Evolutionary conservation across 163 green algal genomes (phyloP).

Genomic region (Chloromonas sp.): DNA sequence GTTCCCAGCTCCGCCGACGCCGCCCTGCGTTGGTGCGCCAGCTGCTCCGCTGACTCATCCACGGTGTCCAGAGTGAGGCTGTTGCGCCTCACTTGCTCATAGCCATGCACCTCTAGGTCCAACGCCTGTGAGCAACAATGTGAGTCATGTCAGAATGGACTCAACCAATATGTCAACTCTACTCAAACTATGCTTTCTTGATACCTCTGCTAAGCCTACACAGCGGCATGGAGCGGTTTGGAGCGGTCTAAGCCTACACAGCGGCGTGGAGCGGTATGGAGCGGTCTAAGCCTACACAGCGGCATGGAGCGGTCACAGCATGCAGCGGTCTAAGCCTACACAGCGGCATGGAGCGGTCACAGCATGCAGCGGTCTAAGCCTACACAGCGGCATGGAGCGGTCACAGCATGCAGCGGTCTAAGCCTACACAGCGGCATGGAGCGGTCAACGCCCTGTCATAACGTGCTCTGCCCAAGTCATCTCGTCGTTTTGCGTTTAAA

Average conservation of each 20-base stretch:
- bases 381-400: background rate
- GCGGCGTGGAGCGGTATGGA: background rate
- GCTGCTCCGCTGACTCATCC: background rate
- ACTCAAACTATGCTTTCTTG: background rate
- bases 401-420: background rate
- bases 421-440: background rate
- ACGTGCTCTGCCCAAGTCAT: background rate
- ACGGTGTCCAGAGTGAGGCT: background rate
- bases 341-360: background rate
- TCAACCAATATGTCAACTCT: too few species aligned
- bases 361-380: background rate
- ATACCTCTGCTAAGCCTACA: background rate
- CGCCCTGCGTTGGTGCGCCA: background rate
- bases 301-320: background rate
- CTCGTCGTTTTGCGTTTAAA: too few species aligned
- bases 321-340: background rate
- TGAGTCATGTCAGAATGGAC: too few species aligned
- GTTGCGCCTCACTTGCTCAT: slow-evolving; percentile 5
- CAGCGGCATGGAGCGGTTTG: background rate
- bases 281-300: background rate
- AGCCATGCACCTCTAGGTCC: slow-evolving; percentile 25
- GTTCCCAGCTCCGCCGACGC: too few species aligned
- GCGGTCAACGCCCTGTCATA: background rate
- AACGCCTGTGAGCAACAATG: slow-evolving; percentile 3
- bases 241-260: background rate